A percentile compares a stretch with the other conserved stretches of the same genome.
Evolutionary conservation across 129 eudicot species (phyloP).

Genomic region (Artemisia annua): DNA sequence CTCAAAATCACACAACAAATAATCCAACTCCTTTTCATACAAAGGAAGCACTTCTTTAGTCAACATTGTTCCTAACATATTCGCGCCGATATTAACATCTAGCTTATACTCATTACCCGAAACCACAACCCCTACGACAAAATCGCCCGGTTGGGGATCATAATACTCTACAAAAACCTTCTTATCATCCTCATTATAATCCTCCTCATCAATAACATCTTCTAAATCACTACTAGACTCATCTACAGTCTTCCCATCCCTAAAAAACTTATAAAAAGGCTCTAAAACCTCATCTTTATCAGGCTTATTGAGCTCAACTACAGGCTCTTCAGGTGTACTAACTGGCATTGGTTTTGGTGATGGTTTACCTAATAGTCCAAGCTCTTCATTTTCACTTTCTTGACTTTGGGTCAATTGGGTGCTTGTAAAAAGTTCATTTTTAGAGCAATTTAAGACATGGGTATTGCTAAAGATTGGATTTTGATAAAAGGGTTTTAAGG

Average conservation of each 20-base stretch:
- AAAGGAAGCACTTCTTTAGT: conserved; percentile 94
- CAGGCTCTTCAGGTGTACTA: background rate
- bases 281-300: conserved; percentile 67
- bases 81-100: conserved; percentile 92
- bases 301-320: conserved; percentile 31
- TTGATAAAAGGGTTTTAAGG: conserved; percentile 31
- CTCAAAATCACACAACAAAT: conserved; percentile 69
- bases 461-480: conserved; percentile 39
- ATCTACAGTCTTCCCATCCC: conserved; percentile 35
- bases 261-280: conserved; percentile 80
- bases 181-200: conserved; percentile 21
- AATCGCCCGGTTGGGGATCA: conserved; percentile 89
- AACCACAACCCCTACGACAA: conserved; percentile 89
- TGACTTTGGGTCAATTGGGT: conserved; percentile 39
- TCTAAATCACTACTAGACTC: conserved; percentile 37
- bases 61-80: conserved; percentile 80
- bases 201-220: conserved; percentile 30
- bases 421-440: conserved; percentile 42
- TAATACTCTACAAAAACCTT: conserved; percentile 84
- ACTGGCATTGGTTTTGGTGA: conserved; percentile 37
- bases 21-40: conserved; percentile 72
- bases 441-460: conserved; percentile 56
- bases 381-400: conserved; percentile 59
- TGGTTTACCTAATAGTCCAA: conserved; percentile 73
- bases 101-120: conserved; percentile 92